Evolutionary conservation across 805 yeast genomes (phyloP), one percentile per base, ranked within the genome.

Genomic region (Myxozyma monticola): DNA sequence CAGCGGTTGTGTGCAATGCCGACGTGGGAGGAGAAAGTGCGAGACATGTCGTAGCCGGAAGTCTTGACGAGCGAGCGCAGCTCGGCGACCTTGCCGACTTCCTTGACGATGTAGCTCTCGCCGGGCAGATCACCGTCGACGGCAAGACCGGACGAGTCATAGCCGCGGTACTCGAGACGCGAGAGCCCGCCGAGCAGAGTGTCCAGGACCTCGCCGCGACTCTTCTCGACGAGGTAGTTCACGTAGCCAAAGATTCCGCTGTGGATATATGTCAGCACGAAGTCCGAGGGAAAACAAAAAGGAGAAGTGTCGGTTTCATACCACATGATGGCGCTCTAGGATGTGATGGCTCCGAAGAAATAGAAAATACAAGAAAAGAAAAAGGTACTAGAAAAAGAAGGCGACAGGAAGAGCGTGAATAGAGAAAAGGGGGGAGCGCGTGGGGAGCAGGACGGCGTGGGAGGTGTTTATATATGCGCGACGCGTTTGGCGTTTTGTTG

Each of bases 1-100:
- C 99, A 93, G 76, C 99, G 86, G 14, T 99, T 93, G 72, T 93
- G 99, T 21, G 99, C 98, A 68, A 93, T 93, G 67, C 96, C 99
- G 54, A 83, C 89, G 67, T 93, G 99, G 68, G 84, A 81, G 62
- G 80, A 83, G 66, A 88, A 89, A 18, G 80, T 76, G 53, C 79
- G 81, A 25, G 76, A 70, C 61, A 84, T 76, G 63, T 85, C 79
- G 50, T 82, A 77, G 40, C 78, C 68, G 20, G 68, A 59, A 42
- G 65, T 65, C 42, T 66, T 66, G 42, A 71, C 63, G 60, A 87
- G 81, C 70, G 83, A 83, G 67, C 78, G 84, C 67, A 93, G 81
- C 49, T 81, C 84, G 59, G 79, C 79, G 61, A 93, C 99, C 71
- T 93, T 95, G 65, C 99, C 99, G 54, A 82, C 88, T 69, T 86